phyloP scores from a whole-genome alignment of 331 rosid species.

The Malus hybrid region DNA sequence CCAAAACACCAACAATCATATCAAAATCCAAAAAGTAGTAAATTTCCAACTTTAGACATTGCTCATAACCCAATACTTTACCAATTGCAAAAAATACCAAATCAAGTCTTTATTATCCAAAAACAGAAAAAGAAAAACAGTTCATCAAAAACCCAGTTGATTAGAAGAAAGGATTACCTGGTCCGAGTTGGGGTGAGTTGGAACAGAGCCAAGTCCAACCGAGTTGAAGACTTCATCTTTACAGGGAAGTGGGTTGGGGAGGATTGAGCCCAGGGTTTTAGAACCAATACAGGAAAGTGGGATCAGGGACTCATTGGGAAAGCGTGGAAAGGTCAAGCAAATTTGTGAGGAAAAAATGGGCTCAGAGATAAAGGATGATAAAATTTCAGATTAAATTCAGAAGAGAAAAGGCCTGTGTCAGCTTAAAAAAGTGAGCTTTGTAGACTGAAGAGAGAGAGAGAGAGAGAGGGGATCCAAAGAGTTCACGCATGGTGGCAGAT shows the following conservation, averaged over 20 bases:
- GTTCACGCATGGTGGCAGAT: neutral
- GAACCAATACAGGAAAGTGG: slow-evolving; percentile 14
- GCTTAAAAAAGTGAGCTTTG: slow-evolving; percentile 25
- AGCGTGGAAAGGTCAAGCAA: neutral
- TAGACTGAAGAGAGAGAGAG: neutral
- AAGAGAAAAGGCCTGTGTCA: slow-evolving; percentile 9
- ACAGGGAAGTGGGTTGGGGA: neutral
- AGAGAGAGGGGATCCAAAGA: slow-evolving; percentile 1
- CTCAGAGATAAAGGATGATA: slow-evolving; percentile 17
- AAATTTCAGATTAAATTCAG: slow-evolving; percentile 23
- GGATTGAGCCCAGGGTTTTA: neutral
- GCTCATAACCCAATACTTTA: neutral
- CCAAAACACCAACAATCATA: neutral
- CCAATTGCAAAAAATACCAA: neutral
- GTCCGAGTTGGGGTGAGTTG: slow-evolving; percentile 99
- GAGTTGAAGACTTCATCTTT: slow-evolving; percentile 62
- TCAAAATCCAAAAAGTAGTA: slow-evolving; percentile 14
- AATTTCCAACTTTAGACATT: neutral
- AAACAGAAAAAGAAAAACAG: neutral
- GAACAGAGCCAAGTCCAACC: slow-evolving; percentile 79
- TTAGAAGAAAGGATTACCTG: slow-evolving; percentile 33
- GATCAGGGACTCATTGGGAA: slow-evolving; percentile 17
- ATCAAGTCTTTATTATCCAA: neutral
- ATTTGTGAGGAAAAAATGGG: slow-evolving; percentile 1
- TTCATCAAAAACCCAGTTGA: slow-evolving; percentile 9